Percentiles rank a stretch among this genome's conserved stretches.
Conservation (phyloP, 805 yeast genomes). For the Candida hungchunana region DNA sequence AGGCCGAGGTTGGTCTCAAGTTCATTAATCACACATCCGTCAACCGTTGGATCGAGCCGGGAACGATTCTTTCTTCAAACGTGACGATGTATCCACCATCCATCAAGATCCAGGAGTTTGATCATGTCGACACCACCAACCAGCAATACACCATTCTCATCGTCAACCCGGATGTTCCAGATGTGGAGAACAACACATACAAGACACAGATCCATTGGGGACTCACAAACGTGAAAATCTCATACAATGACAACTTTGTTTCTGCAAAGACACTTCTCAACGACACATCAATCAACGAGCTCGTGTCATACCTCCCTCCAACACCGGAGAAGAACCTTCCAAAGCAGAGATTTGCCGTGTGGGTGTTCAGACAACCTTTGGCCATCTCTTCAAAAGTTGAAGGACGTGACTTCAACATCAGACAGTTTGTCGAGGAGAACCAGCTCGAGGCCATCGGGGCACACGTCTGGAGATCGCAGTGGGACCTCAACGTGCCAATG, state of each 20-base stretch:
- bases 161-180: constrained; percentile 92
- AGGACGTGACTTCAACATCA: constrained; percentile 59
- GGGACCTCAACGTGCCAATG: constrained; percentile 67
- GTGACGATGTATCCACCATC: constrained; percentile 77
- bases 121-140: constrained; percentile 32
- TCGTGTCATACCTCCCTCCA: constrained; percentile 70
- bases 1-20: constrained; percentile 67
- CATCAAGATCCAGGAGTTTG: constrained; percentile 71
- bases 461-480: constrained; percentile 81
- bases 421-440: constrained; percentile 55
- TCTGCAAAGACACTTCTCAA: constrained; percentile 32
- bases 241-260: constrained; percentile 54
- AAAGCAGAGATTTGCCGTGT: constrained; percentile 75
- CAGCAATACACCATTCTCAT: constrained; percentile 71
- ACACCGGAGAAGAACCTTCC: constrained; percentile 86
- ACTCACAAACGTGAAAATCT: constrained; percentile 58
- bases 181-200: constrained; percentile 61
- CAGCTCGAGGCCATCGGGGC: constrained; percentile 81
- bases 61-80: constrained; percentile 64
- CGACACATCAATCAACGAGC: constrained; percentile 36
- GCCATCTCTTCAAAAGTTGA: constrained; percentile 19
- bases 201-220: constrained; percentile 76
- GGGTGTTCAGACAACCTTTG: constrained; percentile 79
- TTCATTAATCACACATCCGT: constrained; percentile 68
- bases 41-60: constrained; percentile 75